Conservation (phyloP, 805 yeast species). For the Candida silvicultrix region DNA sequence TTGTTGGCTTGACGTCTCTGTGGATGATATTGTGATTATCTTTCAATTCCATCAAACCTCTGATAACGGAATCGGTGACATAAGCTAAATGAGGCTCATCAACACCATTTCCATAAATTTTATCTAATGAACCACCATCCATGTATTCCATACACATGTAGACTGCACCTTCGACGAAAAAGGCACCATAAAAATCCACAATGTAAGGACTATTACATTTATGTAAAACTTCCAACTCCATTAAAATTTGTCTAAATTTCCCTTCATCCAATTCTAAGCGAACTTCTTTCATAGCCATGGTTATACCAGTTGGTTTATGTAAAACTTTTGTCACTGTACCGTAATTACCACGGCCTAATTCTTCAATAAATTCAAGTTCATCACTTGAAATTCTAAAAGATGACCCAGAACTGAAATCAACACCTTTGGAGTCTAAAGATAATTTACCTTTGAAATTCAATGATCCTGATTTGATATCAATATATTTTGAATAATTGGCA, state of each 20-base stretch:
- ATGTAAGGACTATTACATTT: slow-evolving; percentile 86
- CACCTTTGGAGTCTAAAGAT: slow-evolving; percentile 84
- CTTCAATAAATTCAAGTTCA: slow-evolving; percentile 76
- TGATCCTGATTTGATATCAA: slow-evolving; percentile 89
- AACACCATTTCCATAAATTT: slow-evolving; percentile 67
- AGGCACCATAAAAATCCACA: slow-evolving; percentile 96
- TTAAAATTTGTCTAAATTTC: slow-evolving; percentile 88
- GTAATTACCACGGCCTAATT: slow-evolving; percentile 92
- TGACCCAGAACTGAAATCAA: slow-evolving; percentile 84
- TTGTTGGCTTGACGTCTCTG: slow-evolving; percentile 95
- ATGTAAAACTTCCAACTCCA: slow-evolving; percentile 94
- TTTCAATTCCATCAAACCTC: slow-evolving; percentile 77
- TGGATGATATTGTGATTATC: slow-evolving; percentile 91
- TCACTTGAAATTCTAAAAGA: slow-evolving; percentile 82
- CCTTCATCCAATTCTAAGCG: slow-evolving; percentile 87
- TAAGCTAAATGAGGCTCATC: slow-evolving; percentile 77
- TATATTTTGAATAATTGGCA: slow-evolving; percentile 78
- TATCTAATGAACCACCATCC: slow-evolving; percentile 95
- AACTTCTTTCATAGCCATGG: slow-evolving; percentile 98
- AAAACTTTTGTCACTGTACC: slow-evolving; percentile 92
- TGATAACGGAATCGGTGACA: slow-evolving; percentile 72
- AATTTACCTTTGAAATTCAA: slow-evolving; percentile 92
- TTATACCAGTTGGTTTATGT: slow-evolving; percentile 86
- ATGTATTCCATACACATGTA: slow-evolving; percentile 97
- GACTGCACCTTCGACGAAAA: slow-evolving; percentile 95